A percentile compares a stretch with the other conserved stretches of the same genome.
Conservation (phyloP, 2,329 filamentous ascomycete genomes). For the Aspergillus sergii region DNA sequence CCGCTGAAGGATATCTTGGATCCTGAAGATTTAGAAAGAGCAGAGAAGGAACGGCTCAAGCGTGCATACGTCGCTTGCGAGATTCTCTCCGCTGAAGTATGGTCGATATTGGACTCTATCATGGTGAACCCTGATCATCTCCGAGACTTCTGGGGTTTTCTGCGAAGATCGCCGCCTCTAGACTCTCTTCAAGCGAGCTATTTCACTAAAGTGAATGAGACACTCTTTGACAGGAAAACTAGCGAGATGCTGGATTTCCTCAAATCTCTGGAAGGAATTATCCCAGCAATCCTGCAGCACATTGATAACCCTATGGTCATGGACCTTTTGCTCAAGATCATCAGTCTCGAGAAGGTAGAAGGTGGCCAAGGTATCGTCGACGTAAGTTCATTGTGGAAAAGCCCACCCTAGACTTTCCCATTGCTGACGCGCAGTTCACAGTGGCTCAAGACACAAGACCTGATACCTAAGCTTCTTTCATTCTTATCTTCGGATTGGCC, state of each 20-base stretch:
- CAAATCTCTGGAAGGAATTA: slow-evolving; percentile 77
- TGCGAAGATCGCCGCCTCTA: slow-evolving; percentile 79
- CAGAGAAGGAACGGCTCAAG: slow-evolving; percentile 87
- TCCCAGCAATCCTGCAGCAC: slow-evolving; percentile 84
- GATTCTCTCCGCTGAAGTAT: slow-evolving; percentile 91
- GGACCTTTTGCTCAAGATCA: slow-evolving; percentile 95
- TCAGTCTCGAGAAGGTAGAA: slow-evolving; percentile 90
- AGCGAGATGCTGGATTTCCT: slow-evolving; percentile 94
- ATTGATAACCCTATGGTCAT: slow-evolving; percentile 98
- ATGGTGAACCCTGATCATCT: slow-evolving; percentile 81
- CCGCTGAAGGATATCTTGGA: slow-evolving; percentile 38
- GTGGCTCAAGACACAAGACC: slow-evolving; percentile 89
- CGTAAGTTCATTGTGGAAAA: slow-evolving; percentile 54
- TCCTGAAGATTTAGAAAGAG: slow-evolving; percentile 64
- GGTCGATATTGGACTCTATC: slow-evolving; percentile 92
- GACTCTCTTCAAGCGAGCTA: slow-evolving; percentile 95
- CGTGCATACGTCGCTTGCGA: slow-evolving; percentile 94
- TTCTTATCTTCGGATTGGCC: slow-evolving; percentile 84
- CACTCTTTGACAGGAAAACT: slow-evolving; percentile 96
- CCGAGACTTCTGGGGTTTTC: slow-evolving; percentile 86
- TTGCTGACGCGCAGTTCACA: slow-evolving; percentile 37
- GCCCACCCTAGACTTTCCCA: not conserved
- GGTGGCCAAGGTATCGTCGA: slow-evolving; percentile 91
- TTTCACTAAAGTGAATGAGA: slow-evolving; percentile 98
- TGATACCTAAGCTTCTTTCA: slow-evolving; percentile 83